These are phyloP conservation scores for Trichoderma cornu-damae DNA, from an alignment of 2,329 filamentous ascomycete genomes.

Conservation along the genomic window DNA sequence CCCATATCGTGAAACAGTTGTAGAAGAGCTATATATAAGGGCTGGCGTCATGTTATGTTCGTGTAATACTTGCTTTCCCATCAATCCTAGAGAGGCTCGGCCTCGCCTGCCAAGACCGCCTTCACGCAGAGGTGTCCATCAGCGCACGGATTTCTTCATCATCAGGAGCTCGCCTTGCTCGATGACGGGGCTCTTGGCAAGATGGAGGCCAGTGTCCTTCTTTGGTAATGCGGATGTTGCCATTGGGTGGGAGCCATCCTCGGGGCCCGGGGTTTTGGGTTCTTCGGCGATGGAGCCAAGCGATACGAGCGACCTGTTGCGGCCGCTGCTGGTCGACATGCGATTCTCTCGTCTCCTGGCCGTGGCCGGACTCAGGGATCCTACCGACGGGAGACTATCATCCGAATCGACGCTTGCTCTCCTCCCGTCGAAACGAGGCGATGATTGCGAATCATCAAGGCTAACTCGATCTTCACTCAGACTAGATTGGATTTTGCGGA, in stretches of 20 bases:
- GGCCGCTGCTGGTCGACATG: slow-evolving; percentile 32
- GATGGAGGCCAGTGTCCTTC: slow-evolving; percentile 19
- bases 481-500: slow-evolving; percentile 44
- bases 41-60: slow-evolving; percentile 1
- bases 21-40: neutral
- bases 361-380: slow-evolving; percentile 32
- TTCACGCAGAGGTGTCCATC: neutral
- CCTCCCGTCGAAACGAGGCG: slow-evolving; percentile 26
- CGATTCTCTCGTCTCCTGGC: slow-evolving; percentile 32
- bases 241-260: slow-evolving; percentile 2
- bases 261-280: slow-evolving; percentile 26
- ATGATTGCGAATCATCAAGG: slow-evolving; percentile 34
- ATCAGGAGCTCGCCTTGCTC: slow-evolving; percentile 42
- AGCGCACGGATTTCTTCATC: slow-evolving; percentile 22
- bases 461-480: slow-evolving; percentile 38
- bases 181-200: slow-evolving; percentile 26
- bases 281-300: slow-evolving; percentile 46
- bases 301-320: slow-evolving; percentile 37
- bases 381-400: slow-evolving; percentile 34
- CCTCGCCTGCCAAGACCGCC: no score
- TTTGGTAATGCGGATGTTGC: slow-evolving; percentile 3
- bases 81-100: no score
- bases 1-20: neutral
- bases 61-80: neutral
- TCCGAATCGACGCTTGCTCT: slow-evolving; percentile 37